These are phyloP conservation scores for Spirogloea muscicola DNA, from an alignment of 139 green algal species.

Conservation along the genomic window DNA sequence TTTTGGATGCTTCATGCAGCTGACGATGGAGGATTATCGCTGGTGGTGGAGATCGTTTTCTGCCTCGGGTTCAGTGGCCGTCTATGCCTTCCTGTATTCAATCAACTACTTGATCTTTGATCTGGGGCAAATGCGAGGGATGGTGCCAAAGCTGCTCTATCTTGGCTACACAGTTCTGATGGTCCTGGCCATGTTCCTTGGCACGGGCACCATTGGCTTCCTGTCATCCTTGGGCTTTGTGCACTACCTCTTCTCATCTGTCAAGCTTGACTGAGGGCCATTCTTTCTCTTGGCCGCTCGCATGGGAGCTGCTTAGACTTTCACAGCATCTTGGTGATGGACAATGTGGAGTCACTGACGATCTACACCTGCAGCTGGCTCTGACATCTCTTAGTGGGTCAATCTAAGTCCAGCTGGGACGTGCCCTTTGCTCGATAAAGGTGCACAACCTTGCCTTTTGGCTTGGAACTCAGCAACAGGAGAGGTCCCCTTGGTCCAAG, in stretches of 20 bases:
- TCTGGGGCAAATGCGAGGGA: constrained; percentile 27
- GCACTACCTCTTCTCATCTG: constrained; percentile 48
- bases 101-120: constrained; percentile 45
- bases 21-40: constrained; percentile 49
- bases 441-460: too few relatives aligned
- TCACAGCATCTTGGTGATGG: too few relatives aligned
- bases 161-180: constrained; percentile 48
- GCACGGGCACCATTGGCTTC: constrained; percentile 49
- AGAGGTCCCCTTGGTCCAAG: too few relatives aligned
- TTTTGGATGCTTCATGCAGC: constrained; percentile 26
- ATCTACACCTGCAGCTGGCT: too few relatives aligned
- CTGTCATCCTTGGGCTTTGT: constrained; percentile 41
- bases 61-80: constrained; percentile 20
- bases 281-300: too few relatives aligned
- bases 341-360: too few relatives aligned
- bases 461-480: too few relatives aligned
- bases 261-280: constrained; percentile 53
- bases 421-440: too few relatives aligned
- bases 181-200: constrained; percentile 43
- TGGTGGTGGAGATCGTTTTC: constrained; percentile 50
- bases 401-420: too few relatives aligned
- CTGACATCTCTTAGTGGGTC: too few relatives aligned
- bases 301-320: too few relatives aligned
- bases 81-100: constrained; percentile 44
- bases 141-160: constrained; percentile 27